Base-by-base conservation (phyloP, 257 asterid species). In the Pogostemon cablin region DNA sequence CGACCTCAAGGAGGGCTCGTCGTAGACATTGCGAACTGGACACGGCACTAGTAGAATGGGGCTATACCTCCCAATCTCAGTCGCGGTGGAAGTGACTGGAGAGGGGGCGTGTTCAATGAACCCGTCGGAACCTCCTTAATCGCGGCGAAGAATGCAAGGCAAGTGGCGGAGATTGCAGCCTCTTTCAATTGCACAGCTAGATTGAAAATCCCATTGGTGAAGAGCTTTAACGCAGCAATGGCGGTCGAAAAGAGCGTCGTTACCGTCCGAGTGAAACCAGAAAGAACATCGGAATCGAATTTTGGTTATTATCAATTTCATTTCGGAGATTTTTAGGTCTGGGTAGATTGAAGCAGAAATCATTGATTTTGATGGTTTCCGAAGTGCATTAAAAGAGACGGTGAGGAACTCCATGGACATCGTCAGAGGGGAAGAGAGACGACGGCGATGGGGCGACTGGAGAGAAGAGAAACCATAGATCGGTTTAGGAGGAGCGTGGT, bases 61-160 rank as follows among this genome's bases (percentile, higher is more conserved):
- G 17, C 17, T 15, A 15, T 15, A 15, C 17, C 17, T 15, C 0
- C 17, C 17, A 15, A 15, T 15, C 17, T 15, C 17, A 15, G 17
- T 15, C 0, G 17, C 17, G 17, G 17, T 15, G 17, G 17, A 15
- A 15, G 17, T 15, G 17, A 15, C 17, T 15, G 17, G 17, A 15
- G 17, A 15, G 17, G 17, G 17, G 98, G 96, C 67, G 96, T 90
- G 83, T 85, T 85, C 83, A 89, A 12, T 0, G 81, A n/a, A 8
- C 87, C 78, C 6, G 82, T 32, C 3, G 90, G 71, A 17, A 48
- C 76, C 73, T 79, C 81, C 75, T 61, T 81, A 20, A 67, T 41
- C 54, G 97, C 93, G 2, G 98, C 96, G 81, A 92, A 92, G 77
- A 92, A 87, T 35, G 89, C 87, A 3, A 96, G 88, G 0, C 92